Base-by-base conservation (phyloP, 495 filamentous ascomycete genomes). In the Penicillium arizonense region DNA sequence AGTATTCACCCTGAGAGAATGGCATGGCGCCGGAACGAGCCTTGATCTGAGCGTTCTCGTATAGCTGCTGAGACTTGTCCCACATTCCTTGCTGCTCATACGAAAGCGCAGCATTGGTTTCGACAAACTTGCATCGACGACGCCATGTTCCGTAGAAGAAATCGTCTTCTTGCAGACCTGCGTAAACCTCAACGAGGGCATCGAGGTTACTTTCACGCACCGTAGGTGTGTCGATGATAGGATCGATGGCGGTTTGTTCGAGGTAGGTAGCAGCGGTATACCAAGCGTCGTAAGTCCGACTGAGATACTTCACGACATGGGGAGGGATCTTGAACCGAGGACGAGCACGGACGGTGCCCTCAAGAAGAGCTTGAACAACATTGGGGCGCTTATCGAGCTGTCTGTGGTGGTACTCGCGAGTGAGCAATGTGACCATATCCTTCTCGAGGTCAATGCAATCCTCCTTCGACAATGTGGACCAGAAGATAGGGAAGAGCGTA, bases 51-150 rank as follows among this genome's bases (percentile, higher is more conserved):
- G 94, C 95, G 38, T 83, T 85, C 64, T 99, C 95, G 69, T 97
- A 99, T 73, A 96, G 86, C 58, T 87, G 84, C 69, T 97, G 95
- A 11, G 95, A 89, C 64, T 96, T 96, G 56, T 97, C 94, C 94
- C 95, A 99, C 87, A 97, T 96, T 21, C 95, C 95, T 61, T 94
- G 92, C 63, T 99, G 95, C 71, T 99, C 95, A 59, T 96, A 99
- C 0, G 95, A 99, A 8, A 99, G 73, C 0, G 91, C 95, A 21
- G 93, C 87, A 59, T 97, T 99, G 10, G 93, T 97, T 72, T 97
- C 95, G 5, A 97, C 85, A 61, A 94, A 99, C 59, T 94, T 88
- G 63, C 90, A 95, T 35, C 95, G 86, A 36, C 95, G 86, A 49
- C 95, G 86, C 95, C 95, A 99, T 13, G 91, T 93, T 4, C 95